Evolutionary conservation across 805 yeast genomes (phyloP), one percentile per base, ranked within the genome.

Genomic region (Yarrowia sp.): DNA sequence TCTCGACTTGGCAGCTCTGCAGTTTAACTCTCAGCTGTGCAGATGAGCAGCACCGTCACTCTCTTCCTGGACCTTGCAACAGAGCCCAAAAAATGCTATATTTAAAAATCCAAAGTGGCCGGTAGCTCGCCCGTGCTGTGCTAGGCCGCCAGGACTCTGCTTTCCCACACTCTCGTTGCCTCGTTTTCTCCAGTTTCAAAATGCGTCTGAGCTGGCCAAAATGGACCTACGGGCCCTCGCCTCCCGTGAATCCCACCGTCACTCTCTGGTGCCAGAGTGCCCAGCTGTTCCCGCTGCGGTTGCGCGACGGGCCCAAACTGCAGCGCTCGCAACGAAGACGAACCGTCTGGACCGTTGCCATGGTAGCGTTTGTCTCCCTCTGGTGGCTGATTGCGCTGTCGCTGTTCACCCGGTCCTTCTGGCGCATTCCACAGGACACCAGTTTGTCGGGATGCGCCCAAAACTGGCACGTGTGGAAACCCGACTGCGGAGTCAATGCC

Each of bases 391-490:
- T 39, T 2, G 9, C 38, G 2, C 14, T 61, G 2, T 24, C 38
- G 3, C 34, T 61, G 19, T 61, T 61, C 36, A 20, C 55, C 19
- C 44, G 15, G n/a, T 61, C 66, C 6, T 61, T 46, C 20, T 61
- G 66, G 66, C 42, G 55, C 6, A 14, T 61, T 6, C 66, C 66
- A 10, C 55, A 61, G 20, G 66, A 61, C 38, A 47, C 66, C 17
- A 14, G n/a, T 5, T 9, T 61, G 38, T 46, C 55, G 2, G 53
- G 55, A 2, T 61, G 66, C 14, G 55, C 43, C 24, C 36, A 44
- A 34, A 47, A 46, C 53, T 61, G 66, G 66, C 66, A 46, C 8
- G 55, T 61, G 2, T 61, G 66, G 66, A 46, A 61, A 15, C 43
- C 34, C 8, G 44, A 61, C 24, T 61, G 66, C 17, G 66, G 55